Percentiles rank a stretch among this genome's conserved stretches.
phyloP scores from a whole-genome alignment of 2,329 filamentous ascomycete species.

The Nemania bipapillata region DNA sequence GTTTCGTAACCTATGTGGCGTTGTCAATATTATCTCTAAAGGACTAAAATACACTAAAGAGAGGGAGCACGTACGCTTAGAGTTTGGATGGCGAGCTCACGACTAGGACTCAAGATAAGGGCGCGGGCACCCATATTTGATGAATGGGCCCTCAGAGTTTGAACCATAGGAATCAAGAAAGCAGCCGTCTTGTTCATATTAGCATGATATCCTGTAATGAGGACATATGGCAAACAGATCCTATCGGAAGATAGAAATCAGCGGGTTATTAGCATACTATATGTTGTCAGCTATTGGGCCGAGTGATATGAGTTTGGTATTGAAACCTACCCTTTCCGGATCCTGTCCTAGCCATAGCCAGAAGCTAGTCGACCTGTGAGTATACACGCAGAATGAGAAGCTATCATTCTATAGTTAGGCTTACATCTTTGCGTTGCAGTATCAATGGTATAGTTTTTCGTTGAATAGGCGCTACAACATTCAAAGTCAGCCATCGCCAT shows the following conservation, averaged over 20 bases:
- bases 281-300: constrained; percentile 3
- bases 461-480: constrained; percentile 80
- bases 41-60: background rate
- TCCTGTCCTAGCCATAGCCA: constrained; percentile 98
- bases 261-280: constrained; percentile 19
- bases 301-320: background rate
- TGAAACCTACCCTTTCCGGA: constrained; percentile 74
- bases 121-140: constrained; percentile 85
- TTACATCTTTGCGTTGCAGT: constrained; percentile 80
- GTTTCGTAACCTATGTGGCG: constrained; percentile 96
- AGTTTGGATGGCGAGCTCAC: constrained; percentile 87
- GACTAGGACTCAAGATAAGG: constrained; percentile 88
- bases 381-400: constrained; percentile 52
- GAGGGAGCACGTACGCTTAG: constrained; percentile 24
- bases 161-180: constrained; percentile 98
- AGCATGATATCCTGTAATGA: background rate
- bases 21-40: constrained; percentile 36
- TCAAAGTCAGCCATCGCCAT: background rate
- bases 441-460: constrained; percentile 94
- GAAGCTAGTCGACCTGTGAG: constrained; percentile 84
- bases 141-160: constrained; percentile 88
- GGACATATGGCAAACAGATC: background rate
- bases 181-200: constrained; percentile 73
- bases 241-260: background rate
- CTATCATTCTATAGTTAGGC: background rate